phyloP scores from a whole-genome alignment of 2,329 filamentous ascomycete genomes.

The Fusarium piperis region DNA sequence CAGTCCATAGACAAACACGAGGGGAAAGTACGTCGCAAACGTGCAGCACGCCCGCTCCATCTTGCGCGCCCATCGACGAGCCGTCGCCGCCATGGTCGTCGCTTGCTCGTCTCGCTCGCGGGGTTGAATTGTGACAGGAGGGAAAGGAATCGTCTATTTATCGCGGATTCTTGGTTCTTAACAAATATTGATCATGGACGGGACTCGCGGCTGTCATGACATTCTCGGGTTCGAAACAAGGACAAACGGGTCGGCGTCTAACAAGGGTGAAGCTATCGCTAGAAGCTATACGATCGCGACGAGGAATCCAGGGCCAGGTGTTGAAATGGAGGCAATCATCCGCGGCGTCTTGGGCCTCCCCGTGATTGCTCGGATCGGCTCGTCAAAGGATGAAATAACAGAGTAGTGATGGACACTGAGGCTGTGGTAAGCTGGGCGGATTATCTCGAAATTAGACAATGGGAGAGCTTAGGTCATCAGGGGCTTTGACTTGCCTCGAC shows the following conservation, averaged over 20 bases:
- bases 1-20: conserved; percentile 86
- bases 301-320: neutral
- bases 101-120: neutral
- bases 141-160: neutral
- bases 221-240: conserved; percentile 22
- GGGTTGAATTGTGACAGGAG: neutral
- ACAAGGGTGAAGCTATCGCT: conserved; percentile 17
- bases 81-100: conserved; percentile 52
- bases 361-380: neutral
- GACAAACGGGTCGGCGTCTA: conserved; percentile 4
- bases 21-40: conserved; percentile 83
- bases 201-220: conserved; percentile 12
- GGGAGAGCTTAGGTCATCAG: conserved; percentile 40
- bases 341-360: neutral
- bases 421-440: conserved; percentile 9
- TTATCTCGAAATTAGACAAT: conserved; percentile 20
- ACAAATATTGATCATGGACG: neutral
- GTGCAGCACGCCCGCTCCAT: conserved; percentile 86
- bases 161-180: conserved; percentile 1
- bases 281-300: neutral
- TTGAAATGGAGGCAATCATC: neutral
- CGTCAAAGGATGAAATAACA: conserved; percentile 6
- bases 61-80: conserved; percentile 72
- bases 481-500: conserved; percentile 16
- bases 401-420: neutral